Conservation (phyloP, 176 grass and related monocot genomes). For the Carex littledalei region DNA sequence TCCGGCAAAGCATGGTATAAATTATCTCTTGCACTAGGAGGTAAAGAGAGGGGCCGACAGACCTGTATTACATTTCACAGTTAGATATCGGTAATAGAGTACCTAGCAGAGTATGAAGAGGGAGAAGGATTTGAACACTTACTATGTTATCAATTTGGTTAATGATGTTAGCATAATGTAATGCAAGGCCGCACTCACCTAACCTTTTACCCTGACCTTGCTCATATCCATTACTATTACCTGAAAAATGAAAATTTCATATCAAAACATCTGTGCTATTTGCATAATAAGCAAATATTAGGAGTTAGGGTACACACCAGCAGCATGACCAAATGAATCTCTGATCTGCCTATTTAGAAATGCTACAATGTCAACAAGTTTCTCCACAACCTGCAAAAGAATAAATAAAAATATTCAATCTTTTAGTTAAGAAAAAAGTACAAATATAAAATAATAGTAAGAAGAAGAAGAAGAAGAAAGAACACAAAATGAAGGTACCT, state of each 20-base stretch:
- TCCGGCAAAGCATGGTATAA: constrained; percentile 80
- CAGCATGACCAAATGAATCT: constrained; percentile 52
- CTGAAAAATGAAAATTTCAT: constrained; percentile 10
- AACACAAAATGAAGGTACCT: constrained; percentile 31
- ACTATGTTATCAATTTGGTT: constrained; percentile 98
- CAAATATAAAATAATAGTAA: no score
- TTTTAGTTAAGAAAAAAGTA: not conserved
- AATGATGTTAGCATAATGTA: constrained; percentile 98
- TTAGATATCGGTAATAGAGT: constrained; percentile 4
- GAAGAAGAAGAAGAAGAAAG: not conserved
- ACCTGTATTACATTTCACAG: constrained; percentile 41
- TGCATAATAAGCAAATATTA: not conserved
- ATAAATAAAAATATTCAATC: not conserved
- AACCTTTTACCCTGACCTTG: constrained; percentile 48
- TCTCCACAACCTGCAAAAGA: constrained; percentile 75
- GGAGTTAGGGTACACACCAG: constrained; percentile 21
- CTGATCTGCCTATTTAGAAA: constrained; percentile 69
- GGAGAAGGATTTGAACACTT: constrained; percentile 36
- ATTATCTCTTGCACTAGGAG: constrained; percentile 82
- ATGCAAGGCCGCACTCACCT: constrained; percentile 68
- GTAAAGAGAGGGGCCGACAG: constrained; percentile 77
- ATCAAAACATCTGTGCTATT: constrained; percentile 2
- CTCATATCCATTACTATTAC: constrained; percentile 19
- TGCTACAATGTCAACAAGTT: constrained; percentile 80
- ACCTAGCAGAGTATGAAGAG: not conserved